Percentiles rank a stretch among this genome's conserved stretches.
phyloP scores from a whole-genome alignment of 805 yeast genomes.

The Wickerhamomyces strasburgensis region DNA sequence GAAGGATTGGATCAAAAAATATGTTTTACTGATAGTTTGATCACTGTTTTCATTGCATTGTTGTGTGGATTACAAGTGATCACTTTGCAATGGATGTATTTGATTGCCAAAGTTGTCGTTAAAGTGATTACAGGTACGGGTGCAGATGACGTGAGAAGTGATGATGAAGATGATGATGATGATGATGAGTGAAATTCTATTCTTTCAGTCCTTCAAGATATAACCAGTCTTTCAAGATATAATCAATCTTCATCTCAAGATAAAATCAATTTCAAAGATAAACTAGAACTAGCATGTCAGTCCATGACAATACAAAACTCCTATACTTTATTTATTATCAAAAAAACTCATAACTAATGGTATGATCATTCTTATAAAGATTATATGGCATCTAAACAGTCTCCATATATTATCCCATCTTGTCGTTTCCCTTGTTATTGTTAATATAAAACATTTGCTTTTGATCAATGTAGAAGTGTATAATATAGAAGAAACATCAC shows the following conservation, averaged over 20 bases:
- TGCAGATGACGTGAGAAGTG: slow-evolving; percentile 87
- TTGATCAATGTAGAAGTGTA: no score
- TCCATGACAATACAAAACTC: no score
- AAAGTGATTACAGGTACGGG: slow-evolving; percentile 66
- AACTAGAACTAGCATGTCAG: not conserved
- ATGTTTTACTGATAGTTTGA: slow-evolving; percentile 45
- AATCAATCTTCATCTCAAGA: not conserved
- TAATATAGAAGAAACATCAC: no score
- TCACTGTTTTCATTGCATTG: slow-evolving; percentile 45
- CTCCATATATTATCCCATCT: no score
- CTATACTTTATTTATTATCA: no score
- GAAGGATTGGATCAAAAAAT: slow-evolving; percentile 30
- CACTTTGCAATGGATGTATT: slow-evolving; percentile 66
- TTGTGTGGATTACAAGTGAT: slow-evolving; percentile 64
- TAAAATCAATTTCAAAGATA: not conserved
- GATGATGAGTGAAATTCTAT: not conserved
- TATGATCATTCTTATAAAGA: no score
- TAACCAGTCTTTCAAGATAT: not conserved
- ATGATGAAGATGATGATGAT: slow-evolving; percentile 51
- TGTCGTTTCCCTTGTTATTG: no score
- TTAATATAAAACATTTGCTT: no score
- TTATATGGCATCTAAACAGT: no score
- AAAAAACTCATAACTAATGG: no score
- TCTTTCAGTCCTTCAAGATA: not conserved
- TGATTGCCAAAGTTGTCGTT: slow-evolving; percentile 65